Evolutionary conservation across 2,329 filamentous ascomycete genomes (phyloP).

Genomic region (Fusarium transvaalense): DNA sequence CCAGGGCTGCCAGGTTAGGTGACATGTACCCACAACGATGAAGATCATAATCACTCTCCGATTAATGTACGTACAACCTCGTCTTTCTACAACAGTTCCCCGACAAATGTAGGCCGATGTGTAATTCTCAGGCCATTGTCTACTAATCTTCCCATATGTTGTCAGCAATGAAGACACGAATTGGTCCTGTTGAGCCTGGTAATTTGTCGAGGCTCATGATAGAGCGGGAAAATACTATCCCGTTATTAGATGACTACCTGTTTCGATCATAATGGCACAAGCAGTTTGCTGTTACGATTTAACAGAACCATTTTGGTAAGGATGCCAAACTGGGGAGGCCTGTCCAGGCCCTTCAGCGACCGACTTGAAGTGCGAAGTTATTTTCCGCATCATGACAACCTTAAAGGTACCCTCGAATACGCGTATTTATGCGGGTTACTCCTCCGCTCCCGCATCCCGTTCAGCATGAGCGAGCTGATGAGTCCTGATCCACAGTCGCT

Average conservation of each 20-base stretch:
- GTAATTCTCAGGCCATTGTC: background rate
- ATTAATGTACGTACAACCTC: background rate
- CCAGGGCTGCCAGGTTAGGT: background rate
- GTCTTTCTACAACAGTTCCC: background rate
- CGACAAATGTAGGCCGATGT: background rate
- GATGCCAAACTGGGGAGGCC: background rate
- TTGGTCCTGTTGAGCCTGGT: background rate
- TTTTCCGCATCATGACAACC: too few species aligned
- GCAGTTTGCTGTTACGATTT: background rate
- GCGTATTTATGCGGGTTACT: too few species aligned
- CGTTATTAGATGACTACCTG: background rate
- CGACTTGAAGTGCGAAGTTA: too few species aligned
- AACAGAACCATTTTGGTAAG: background rate
- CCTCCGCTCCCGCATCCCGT: too few species aligned
- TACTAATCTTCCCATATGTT: too few species aligned
- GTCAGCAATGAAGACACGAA: too few species aligned
- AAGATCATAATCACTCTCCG: conserved; percentile 23
- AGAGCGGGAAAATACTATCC: background rate
- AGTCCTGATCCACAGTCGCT: conserved; percentile 3
- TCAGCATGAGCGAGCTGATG: background rate
- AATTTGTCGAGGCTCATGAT: background rate
- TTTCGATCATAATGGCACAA: background rate
- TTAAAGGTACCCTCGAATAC: too few species aligned
- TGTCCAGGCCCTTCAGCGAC: too few species aligned
- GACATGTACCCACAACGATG: conserved; percentile 3